phyloP scores from a whole-genome alignment of 2,329 filamentous ascomycete species.

The Colletotrichum costaricense region DNA sequence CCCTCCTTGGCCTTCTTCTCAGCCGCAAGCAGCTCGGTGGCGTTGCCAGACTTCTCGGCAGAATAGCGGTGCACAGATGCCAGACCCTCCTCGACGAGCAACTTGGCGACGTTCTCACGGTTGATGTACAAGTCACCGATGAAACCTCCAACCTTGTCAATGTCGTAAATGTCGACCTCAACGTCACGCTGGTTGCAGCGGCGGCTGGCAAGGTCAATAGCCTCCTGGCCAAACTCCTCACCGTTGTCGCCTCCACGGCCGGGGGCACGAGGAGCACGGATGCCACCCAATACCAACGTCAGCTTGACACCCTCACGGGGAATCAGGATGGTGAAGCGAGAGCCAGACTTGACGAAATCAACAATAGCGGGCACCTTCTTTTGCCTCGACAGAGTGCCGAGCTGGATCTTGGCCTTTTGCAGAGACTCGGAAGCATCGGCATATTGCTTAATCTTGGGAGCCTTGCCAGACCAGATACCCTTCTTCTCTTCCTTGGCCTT shows the following conservation, averaged over 20 bases:
- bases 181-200: slow-evolving; percentile 94
- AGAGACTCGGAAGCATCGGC: slow-evolving; percentile 91
- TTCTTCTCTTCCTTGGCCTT: slow-evolving; percentile 87
- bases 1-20: slow-evolving; percentile 91
- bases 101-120: slow-evolving; percentile 94
- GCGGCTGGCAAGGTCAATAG: slow-evolving; percentile 88
- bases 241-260: slow-evolving; percentile 79
- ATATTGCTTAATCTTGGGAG: slow-evolving; percentile 84
- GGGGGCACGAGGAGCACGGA: slow-evolving; percentile 89
- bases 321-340: slow-evolving; percentile 90
- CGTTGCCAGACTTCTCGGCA: slow-evolving; percentile 93
- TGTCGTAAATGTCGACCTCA: slow-evolving; percentile 93
- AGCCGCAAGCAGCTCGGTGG: slow-evolving; percentile 85
- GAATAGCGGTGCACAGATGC: slow-evolving; percentile 95
- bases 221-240: slow-evolving; percentile 96
- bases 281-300: slow-evolving; percentile 93
- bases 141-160: slow-evolving; percentile 97
- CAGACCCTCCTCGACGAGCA: slow-evolving; percentile 92
- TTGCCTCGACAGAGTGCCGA: slow-evolving; percentile 87
- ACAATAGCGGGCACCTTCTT: slow-evolving; percentile 93
- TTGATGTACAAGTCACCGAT: slow-evolving; percentile 95
- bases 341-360: slow-evolving; percentile 98
- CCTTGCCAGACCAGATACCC: slow-evolving; percentile 94
- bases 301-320: slow-evolving; percentile 94
- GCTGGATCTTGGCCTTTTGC: slow-evolving; percentile 95